Conservation (phyloP, 1,139 yeast species). For the Pichia sp. region DNA sequence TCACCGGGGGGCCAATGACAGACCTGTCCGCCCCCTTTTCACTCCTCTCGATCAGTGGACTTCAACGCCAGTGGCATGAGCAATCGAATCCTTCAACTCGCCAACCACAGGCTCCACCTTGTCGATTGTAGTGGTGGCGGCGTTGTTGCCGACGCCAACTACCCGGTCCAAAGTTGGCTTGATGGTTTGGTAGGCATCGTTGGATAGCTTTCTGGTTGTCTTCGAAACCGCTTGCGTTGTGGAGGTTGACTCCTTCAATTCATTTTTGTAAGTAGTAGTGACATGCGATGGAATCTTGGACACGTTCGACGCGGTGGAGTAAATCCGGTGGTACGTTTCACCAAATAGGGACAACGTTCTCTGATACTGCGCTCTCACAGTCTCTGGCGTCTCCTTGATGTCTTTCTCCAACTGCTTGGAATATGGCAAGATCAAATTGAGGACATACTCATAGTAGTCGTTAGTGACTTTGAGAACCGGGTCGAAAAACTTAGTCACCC, state of each 20-base stretch:
- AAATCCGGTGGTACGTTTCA: constrained; percentile 21
- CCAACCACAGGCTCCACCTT: constrained; percentile 8
- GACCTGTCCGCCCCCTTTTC: neutral
- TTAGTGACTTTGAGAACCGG: constrained; percentile 24
- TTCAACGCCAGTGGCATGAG: constrained; percentile 18
- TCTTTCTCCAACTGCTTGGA: constrained; percentile 12
- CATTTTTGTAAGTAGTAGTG: constrained; percentile 25
- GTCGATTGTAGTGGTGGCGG: neutral
- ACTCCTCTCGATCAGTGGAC: constrained; percentile 15
- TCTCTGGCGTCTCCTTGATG: neutral
- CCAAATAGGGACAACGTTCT: constrained; percentile 19
- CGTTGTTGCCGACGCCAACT: constrained; percentile 17
- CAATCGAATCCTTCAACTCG: constrained; percentile 14
- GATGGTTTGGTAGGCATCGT: constrained; percentile 28
- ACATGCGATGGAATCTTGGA: constrained; percentile 28
- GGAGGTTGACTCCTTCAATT: constrained; percentile 24
- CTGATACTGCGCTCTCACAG: constrained; percentile 18
- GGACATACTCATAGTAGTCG: constrained; percentile 22
- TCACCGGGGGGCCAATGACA: too few relatives aligned
- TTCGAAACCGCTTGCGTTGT: constrained; percentile 30
- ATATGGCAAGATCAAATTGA: constrained; percentile 22
- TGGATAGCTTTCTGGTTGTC: constrained; percentile 32
- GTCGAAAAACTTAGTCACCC: constrained; percentile 14
- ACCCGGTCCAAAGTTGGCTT: constrained; percentile 29
- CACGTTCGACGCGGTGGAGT: constrained; percentile 22